phyloP scores from a whole-genome alignment of 2,329 filamentous ascomycete genomes.

The Xylariaceae sp. region DNA sequence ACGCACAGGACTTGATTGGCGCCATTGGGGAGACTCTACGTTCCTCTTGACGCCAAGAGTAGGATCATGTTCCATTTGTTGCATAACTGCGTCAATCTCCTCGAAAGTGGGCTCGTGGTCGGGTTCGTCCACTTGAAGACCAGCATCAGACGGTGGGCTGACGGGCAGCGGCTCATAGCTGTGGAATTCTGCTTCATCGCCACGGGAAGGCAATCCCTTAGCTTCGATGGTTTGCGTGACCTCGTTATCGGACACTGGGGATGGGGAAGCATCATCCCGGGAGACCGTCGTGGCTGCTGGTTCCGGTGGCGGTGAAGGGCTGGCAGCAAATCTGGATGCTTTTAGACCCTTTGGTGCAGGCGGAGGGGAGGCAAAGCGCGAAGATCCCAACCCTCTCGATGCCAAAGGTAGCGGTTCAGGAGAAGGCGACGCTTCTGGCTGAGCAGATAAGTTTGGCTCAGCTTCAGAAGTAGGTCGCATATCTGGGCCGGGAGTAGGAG shows the following conservation, averaged over 20 bases:
- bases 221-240: neutral
- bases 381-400: conserved; percentile 23
- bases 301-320: conserved; percentile 38
- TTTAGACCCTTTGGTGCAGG: conserved; percentile 36
- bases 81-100: conserved; percentile 91
- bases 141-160: conserved; percentile 25
- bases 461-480: conserved; percentile 9
- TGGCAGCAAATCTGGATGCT: conserved; percentile 43
- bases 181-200: conserved; percentile 24
- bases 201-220: conserved; percentile 2
- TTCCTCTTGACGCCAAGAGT: conserved; percentile 69
- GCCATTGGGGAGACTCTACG: conserved; percentile 43
- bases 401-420: conserved; percentile 12
- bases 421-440: conserved; percentile 11
- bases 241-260: conserved; percentile 27
- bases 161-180: conserved; percentile 30
- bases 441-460: conserved; percentile 10
- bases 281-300: conserved; percentile 39
- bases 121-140: conserved; percentile 16
- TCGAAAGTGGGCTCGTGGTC: conserved; percentile 57
- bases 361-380: conserved; percentile 30
- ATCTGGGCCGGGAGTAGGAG: conserved; percentile 30
- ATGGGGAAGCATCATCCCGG: conserved; percentile 38
- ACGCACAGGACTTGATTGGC: conserved; percentile 37
- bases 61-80: conserved; percentile 69